Percentiles rank a stretch among this genome's conserved stretches.
Conservation (phyloP, 116 monocot species). For the Papilionanthe hybrid region DNA sequence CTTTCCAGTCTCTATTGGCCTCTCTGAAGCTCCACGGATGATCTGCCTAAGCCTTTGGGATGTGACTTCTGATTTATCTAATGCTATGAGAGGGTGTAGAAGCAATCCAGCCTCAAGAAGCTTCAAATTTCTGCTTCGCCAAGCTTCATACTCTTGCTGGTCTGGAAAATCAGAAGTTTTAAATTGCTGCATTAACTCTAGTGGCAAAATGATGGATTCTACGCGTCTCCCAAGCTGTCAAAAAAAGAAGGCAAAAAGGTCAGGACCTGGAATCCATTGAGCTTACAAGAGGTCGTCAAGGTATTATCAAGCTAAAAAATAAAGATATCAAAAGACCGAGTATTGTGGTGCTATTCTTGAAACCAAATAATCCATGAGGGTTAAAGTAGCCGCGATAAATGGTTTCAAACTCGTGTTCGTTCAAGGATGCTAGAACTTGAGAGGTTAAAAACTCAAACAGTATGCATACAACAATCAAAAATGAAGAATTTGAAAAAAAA, state of each 20-base stretch:
- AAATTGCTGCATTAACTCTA: slow-evolving; percentile 93
- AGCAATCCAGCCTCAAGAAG: slow-evolving; percentile 87
- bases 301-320: background rate
- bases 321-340: slow-evolving; percentile 2
- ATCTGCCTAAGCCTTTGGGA: slow-evolving; percentile 64
- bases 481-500: background rate
- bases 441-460: background rate
- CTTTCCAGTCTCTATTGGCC: slow-evolving; percentile 74
- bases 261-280: background rate
- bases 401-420: background rate
- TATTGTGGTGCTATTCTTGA: background rate
- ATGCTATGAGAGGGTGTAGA: slow-evolving; percentile 49
- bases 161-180: slow-evolving; percentile 83
- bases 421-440: background rate
- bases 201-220: slow-evolving; percentile 85
- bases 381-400: background rate
- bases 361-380: background rate
- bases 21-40: slow-evolving; percentile 54
- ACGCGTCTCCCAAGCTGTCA: slow-evolving; percentile 76
- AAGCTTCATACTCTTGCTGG: slow-evolving; percentile 65
- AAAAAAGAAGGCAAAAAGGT: background rate
- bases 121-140: slow-evolving; percentile 69
- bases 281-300: background rate
- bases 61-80: slow-evolving; percentile 58
- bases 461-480: background rate